These are phyloP conservation scores for Amanita polypyramis DNA, from an alignment of 768 basidiomycete species.

Conservation along the genomic window DNA sequence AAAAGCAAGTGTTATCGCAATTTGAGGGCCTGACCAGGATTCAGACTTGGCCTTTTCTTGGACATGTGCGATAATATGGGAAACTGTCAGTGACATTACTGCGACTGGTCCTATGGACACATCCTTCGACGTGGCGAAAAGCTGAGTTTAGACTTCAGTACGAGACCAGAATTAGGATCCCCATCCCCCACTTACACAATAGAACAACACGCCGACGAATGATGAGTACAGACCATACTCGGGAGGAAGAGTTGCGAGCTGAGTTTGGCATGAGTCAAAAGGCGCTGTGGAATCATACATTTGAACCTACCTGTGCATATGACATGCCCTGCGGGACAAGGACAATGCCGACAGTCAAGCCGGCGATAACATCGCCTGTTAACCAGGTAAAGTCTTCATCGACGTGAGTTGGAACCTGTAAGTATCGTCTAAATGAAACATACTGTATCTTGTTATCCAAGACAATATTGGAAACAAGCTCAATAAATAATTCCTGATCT, in stretches of 20 bases:
- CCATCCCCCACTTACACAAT: conserved; percentile 47
- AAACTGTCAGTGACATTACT: conserved; percentile 88
- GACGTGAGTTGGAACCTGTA: conserved; percentile 1
- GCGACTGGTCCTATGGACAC: conserved; percentile 99
- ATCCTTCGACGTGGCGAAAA: conserved; percentile 97
- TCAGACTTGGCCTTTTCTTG: conserved; percentile 38
- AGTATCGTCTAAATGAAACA: conserved; percentile 15
- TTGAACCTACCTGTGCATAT: conserved; percentile 52
- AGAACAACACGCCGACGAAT: conserved; percentile 78
- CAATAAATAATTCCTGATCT: conserved; percentile 56
- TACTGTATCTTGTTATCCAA: conserved; percentile 86
- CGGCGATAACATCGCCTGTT: conserved; percentile 80
- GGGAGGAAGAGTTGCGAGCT: conserved; percentile 77
- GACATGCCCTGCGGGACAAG: conserved; percentile 93
- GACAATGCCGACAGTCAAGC: conserved; percentile 90
- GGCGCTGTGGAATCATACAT: neutral
- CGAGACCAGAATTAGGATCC: neutral
- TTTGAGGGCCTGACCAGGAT: conserved; percentile 57
- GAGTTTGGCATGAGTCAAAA: neutral
- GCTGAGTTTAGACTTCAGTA: conserved; percentile 26
- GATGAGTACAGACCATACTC: conserved; percentile 94
- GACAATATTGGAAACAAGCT: conserved; percentile 76
- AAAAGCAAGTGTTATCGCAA: conserved; percentile 79
- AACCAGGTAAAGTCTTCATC: conserved; percentile 65
- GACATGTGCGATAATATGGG: conserved; percentile 70